Conservation (phyloP, 768 basidiomycete genomes). For the Tylopilus felleus region DNA sequence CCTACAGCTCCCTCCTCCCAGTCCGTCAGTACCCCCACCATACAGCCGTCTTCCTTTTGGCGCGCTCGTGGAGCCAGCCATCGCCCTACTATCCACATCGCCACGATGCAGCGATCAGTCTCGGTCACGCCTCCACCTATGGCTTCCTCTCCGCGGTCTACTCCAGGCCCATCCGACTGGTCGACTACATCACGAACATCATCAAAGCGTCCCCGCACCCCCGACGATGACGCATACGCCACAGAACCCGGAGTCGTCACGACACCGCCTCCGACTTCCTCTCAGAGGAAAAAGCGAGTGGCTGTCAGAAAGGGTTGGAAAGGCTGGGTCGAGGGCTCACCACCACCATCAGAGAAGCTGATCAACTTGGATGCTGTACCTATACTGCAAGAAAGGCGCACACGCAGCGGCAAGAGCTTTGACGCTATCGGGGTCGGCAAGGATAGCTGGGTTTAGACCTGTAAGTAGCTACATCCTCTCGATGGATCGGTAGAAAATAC, state of each 20-base stretch:
- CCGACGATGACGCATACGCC: conserved; percentile 55
- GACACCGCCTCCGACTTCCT: conserved; percentile 20
- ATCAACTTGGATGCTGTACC: conserved; percentile 78
- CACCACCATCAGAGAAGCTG: conserved; percentile 72
- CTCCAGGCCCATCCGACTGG: conserved; percentile 72
- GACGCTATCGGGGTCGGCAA: conserved; percentile 78
- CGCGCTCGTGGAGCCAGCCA: conserved; percentile 43
- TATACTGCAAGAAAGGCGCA: conserved; percentile 67
- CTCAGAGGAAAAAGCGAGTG: conserved; percentile 60
- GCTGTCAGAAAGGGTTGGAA: conserved; percentile 82
- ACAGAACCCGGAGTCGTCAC: conserved; percentile 21
- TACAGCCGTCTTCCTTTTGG: conserved; percentile 57
- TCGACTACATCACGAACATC: conserved; percentile 73
- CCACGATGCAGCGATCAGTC: conserved; percentile 63
- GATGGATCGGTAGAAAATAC: conserved; percentile 50
- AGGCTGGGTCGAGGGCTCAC: conserved; percentile 87
- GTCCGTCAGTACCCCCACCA: conserved; percentile 28
- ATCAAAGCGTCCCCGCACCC: conserved; percentile 76
- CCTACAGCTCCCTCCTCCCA: conserved; percentile 14
- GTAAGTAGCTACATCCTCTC: conserved; percentile 38
- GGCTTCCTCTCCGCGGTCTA: conserved; percentile 63
- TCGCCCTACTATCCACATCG: conserved; percentile 66
- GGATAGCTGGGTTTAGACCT: conserved; percentile 66
- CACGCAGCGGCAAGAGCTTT: conserved; percentile 83
- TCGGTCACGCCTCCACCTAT: conserved; percentile 75